These are phyloP conservation scores for Licmophora abbreviata DNA, from an alignment of 108 stramenopile genomes.

Conservation along the genomic window DNA sequence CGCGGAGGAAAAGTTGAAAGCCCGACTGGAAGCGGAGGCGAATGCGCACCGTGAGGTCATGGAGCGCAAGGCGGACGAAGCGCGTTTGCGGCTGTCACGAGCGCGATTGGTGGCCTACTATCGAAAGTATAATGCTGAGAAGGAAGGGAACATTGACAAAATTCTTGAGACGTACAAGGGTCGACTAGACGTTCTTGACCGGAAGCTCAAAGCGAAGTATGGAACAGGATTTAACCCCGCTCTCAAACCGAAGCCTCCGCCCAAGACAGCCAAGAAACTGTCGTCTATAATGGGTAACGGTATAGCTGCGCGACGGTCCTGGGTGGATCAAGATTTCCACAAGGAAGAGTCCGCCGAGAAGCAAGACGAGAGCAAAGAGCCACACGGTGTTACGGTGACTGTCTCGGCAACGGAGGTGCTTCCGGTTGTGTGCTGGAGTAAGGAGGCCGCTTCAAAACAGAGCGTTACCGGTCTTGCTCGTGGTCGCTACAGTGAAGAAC, in stretches of 20 bases:
- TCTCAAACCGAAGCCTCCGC: conserved; percentile 30
- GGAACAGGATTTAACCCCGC: conserved; percentile 76
- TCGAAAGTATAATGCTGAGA: conserved; percentile 62
- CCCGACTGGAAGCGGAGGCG: conserved; percentile 49
- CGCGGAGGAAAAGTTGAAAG: conserved; percentile 42
- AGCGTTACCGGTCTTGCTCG: not conserved
- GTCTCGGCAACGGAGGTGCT: conserved; percentile 65
- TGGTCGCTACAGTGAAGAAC: not conserved
- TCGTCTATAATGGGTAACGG: conserved; percentile 35
- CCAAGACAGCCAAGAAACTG: conserved; percentile 32
- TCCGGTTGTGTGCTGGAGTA: conserved; percentile 57
- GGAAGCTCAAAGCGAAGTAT: conserved; percentile 70
- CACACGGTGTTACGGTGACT: conserved; percentile 31
- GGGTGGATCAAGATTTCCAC: too few species aligned
- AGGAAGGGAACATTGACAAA: conserved; percentile 66
- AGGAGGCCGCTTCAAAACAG: conserved; percentile 20
- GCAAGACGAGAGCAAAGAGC: not conserved
- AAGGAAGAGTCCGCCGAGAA: conserved; percentile 15
- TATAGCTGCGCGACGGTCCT: conserved; percentile 11
- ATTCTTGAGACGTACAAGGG: conserved; percentile 66
- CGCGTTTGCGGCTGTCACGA: conserved; percentile 45
- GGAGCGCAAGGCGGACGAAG: conserved; percentile 52
- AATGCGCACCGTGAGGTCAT: conserved; percentile 51
- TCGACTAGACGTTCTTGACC: conserved; percentile 65
- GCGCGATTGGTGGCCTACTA: conserved; percentile 76